Base-by-base conservation (phyloP, 176 grass and related monocot genomes). In the Luzula sylvatica region DNA sequence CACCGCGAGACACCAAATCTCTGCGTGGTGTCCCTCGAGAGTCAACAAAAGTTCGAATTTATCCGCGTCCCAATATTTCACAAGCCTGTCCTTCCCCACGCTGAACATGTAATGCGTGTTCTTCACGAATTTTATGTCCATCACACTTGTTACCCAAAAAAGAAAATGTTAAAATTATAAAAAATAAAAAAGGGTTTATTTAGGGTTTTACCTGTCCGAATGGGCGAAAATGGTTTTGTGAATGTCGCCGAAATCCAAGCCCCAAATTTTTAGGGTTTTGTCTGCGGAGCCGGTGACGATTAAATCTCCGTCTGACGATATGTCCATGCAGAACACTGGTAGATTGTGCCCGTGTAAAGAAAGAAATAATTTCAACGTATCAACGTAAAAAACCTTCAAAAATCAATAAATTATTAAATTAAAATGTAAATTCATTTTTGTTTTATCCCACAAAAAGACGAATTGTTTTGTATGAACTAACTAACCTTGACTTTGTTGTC, bases 11-110 rank as follows among this genome's bases (percentile, higher is more conserved):
- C 90, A 96, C 77, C 84, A 96, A 66, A 96, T 78, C 75, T 96
- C 77, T 65, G 81, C 90, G 76, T 96, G 90, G 77, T 96, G 90
- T 22, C 90, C 90, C 58, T 89, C 90, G 15, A 96, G 83, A 56
- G 84, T 89, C 61, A 96, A 72, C 45, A 96, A 52, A n/a, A 89
- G 72, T 68, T 96, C 81, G 67, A 89, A 89, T 78, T 96, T 96
- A 71, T 96, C 90, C 55, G 84, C 90, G 73, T 86, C 90, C 90
- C 84, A 96, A 8, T 96, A 96, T 71, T 89, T 96, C 44, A 96
- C 55, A 52, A 77, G 61, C 14, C 74, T 70, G 78, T 96, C 81
- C 86, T 96, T 96, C 26, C 90, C 90, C 54, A 96, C 90, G 44
- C 80, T 89, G 46, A 96, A 89, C 77, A 96, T 74, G 65, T 96